phyloP scores from a whole-genome alignment of 768 basidiomycete species.

The Brasilioporus rufonigricans region DNA sequence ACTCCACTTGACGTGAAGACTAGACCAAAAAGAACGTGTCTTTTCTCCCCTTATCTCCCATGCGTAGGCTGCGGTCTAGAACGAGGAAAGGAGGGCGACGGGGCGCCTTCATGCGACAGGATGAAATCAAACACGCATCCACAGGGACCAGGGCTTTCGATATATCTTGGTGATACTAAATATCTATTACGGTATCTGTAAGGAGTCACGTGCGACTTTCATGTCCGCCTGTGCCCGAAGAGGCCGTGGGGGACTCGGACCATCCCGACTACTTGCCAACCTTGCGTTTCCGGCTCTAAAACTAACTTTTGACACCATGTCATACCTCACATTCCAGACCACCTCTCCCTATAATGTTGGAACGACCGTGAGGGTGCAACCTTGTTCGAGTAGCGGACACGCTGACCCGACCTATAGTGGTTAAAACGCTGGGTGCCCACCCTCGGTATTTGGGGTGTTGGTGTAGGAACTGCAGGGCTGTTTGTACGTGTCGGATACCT shows the following conservation, averaged over 20 bases:
- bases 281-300: not conserved
- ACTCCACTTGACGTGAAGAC: not conserved
- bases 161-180: not conserved
- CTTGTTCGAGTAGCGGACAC: not conserved
- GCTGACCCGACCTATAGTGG: constrained; percentile 32
- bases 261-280: not conserved
- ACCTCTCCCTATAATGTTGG: constrained; percentile 38
- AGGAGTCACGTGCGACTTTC: constrained; percentile 20
- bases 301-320: constrained; percentile 32
- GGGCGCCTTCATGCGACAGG: not conserved
- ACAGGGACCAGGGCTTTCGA: not conserved
- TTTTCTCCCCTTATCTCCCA: not conserved
- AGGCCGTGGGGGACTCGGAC: not conserved
- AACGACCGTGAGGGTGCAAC: constrained; percentile 35
- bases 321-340: constrained; percentile 40
- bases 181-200: not conserved
- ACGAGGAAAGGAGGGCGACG: not conserved
- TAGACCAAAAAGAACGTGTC: not conserved
- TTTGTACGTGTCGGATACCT: constrained; percentile 43
- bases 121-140: not conserved
- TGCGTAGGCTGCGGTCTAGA: not conserved
- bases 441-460: constrained; percentile 69
- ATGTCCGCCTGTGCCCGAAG: constrained; percentile 14
- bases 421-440: constrained; percentile 58
- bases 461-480: constrained; percentile 63